Base-by-base conservation (phyloP, 1,139 yeast species). In the Candida pseudocylindracea region DNA sequence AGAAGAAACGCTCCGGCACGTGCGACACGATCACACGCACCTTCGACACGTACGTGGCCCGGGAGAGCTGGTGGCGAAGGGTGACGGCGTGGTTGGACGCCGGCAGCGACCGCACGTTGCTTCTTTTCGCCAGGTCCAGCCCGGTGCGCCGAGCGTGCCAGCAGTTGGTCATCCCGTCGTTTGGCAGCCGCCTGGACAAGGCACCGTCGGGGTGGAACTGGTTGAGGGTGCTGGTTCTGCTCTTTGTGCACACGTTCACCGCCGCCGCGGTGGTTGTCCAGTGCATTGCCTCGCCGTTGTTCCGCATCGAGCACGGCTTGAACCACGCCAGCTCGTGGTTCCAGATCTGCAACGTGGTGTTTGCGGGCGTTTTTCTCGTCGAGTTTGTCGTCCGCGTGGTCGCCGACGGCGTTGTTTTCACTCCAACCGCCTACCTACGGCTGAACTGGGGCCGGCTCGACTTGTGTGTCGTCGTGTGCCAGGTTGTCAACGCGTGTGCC, bases 391-490 rank as follows among this genome's bases (percentile, higher is more conserved):
- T 85, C 31, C 79, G 79, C 43, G 63, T 80, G 3, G 49, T 78
- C 12, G 96, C 98, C 0, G 96, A 88, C 53, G 98, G 96, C 0
- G 54, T 78, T 4, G 36, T 66, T 2, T 71, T 67, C 43, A 71
- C 95, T 0, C 94, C 94, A 0, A 81, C 81, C 49, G 94, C 92
- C 0, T 81, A 81, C 43, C 42, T 71, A 29, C 54, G 75, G 35
- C 79, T 88, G n/a, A 62, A 79, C 0, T 88, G 96, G 96, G 83
- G 85, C 46, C 45, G 58, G 27, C 72, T 85, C 38, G 96, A 88
- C 45, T 58, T 72, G 33, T 41, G 69, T 24, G 20, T 15, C 6
- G 4, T 15, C 6, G 20, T 15, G 20, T 4, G 20, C 6, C 20
- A 4, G 6, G 20, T 15, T 4, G 20, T 15, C 6, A 15, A 15